A percentile compares a stretch with the other conserved stretches of the same genome.
Evolutionary conservation across 202 grass and related monocot genomes (phyloP).

Genomic region (Dendrocalamus latiflorus): DNA sequence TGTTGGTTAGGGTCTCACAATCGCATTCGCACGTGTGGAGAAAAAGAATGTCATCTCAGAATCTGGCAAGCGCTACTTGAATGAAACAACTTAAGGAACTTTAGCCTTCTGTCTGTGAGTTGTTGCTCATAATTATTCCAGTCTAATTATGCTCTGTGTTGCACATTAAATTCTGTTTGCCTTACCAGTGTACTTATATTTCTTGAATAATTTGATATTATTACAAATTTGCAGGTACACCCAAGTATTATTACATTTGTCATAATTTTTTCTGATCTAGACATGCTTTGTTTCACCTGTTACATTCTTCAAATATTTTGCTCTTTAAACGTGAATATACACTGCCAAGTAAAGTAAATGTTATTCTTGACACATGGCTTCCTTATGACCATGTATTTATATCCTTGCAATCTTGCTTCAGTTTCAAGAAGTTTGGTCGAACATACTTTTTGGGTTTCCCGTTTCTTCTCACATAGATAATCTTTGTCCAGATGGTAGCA

Average conservation of each 20-base stretch:
- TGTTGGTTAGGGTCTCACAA: slow-evolving; percentile 5
- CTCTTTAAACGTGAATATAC: not conserved
- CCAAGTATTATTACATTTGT: not conserved
- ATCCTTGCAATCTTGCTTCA: not conserved
- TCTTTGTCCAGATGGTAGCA: no score
- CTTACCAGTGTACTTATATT: not conserved
- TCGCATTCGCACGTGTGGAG: not conserved
- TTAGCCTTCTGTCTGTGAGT: not conserved
- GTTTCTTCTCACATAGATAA: not conserved
- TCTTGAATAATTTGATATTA: not conserved
- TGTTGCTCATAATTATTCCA: not conserved
- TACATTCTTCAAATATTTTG: not conserved
- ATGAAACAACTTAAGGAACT: not conserved
- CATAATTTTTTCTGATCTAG: not conserved
- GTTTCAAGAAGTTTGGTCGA: not conserved
- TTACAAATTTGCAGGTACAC: not conserved
- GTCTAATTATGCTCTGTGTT: not conserved
- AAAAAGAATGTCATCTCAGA: not conserved
- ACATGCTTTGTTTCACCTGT: not conserved
- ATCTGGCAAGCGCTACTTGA: not conserved
- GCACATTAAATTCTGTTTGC: not conserved
- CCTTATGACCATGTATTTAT: not conserved
- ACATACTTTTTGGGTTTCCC: not conserved
- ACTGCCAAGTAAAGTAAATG: not conserved
- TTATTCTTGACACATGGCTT: no score